Evolutionary conservation across 1,284 basidiomycete genomes (phyloP), one percentile per base, ranked within the genome.

Genomic region (Lignosus rhinocerotis): DNA sequence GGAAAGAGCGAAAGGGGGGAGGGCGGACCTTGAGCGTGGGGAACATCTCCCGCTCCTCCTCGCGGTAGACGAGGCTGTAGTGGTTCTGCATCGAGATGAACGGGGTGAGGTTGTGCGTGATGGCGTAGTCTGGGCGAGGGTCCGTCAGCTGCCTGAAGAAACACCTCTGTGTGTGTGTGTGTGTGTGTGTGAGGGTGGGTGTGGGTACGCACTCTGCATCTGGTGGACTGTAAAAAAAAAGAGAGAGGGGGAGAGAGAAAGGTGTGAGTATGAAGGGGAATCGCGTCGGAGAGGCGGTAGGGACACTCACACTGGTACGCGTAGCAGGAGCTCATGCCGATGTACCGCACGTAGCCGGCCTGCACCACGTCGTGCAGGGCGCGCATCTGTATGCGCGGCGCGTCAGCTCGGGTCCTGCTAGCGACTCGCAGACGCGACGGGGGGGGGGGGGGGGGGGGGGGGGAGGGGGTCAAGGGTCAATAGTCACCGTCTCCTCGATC

Each of bases 151-250:
- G n/a, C n/a, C n/a, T n/a, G n/a, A n/a, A n/a, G n/a, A n/a, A n/a
- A n/a, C n/a, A n/a, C n/a, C n/a, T n/a, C n/a, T n/a, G n/a, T n/a
- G n/a, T n/a, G n/a, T n/a, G n/a, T n/a, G n/a, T n/a, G n/a, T n/a
- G n/a, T n/a, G n/a, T n/a, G n/a, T n/a, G n/a, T n/a, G n/a, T n/a
- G n/a, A n/a, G n/a, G n/a, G n/a, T n/a, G n/a, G n/a, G n/a, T n/a
- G n/a, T 25, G 25, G 25, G 25, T 25, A 56, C 66, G n/a, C 33
- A 69, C 81, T 83, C 63, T 80, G 77, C 79, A 82, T 80, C 1
- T 73, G 76, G 45, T 78, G 72, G 69, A 81, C 78, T 81, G 58
- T 0, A 55, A n/a, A n/a, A n/a, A n/a, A n/a, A n/a, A n/a, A n/a
- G n/a, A n/a, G n/a, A n/a, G n/a, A 14, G 11, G 25, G 19, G 25